Base-by-base conservation (phyloP, 2,329 filamentous ascomycete species). In the Madurella mycetomatis region DNA sequence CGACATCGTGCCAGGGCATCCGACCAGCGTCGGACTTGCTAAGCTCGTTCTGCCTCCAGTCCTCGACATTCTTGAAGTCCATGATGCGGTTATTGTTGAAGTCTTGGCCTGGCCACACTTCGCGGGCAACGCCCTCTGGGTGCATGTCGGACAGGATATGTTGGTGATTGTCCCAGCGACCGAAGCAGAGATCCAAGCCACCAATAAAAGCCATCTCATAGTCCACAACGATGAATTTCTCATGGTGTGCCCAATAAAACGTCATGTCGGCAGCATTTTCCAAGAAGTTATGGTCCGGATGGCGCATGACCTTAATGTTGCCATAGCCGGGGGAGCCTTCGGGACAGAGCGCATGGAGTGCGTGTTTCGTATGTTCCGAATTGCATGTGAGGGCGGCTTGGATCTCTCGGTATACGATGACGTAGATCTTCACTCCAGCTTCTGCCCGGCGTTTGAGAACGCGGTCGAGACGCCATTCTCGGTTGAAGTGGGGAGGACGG, bases 1-100 rank as follows among this genome's bases (percentile, higher is more conserved):
- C 81, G 2, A 96, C 91, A 68, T 99, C 94, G 67, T 97, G 92
- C 94, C 94, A 99, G 0, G 92, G 92, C 94, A 99, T 97, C 31
- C 94, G 86, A 8, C 92, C 92, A 64, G 86, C 95, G 47, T 96
- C 90, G 2, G 87, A 85, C 72, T 97, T 97, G 70, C 85, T 90
- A 15, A 97, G 76, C 68, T 96, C 90, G 62, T 99, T 97, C 47
- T 87, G 83, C 70, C 94, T 90, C 92, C 92, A 97, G 66, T 96
- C 87, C 31, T 88, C 71, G 1, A 97, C 94, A 32, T 86, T 87
- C 64, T 96, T 81, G 69, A 97, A 99, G 66, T 99, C 94, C 86
- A 95, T 88, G 63, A 97, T 86, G 39, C 92, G 84, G 69, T 96
- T 96, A 71, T 97, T 97, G 72, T 97, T 97, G 76, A 95, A 97